Percentiles rank a stretch among this genome's conserved stretches.
These are phyloP conservation scores for Acrocalymma vagum DNA, from an alignment of 2,329 filamentous ascomycete genomes.

Conservation along the genomic window DNA sequence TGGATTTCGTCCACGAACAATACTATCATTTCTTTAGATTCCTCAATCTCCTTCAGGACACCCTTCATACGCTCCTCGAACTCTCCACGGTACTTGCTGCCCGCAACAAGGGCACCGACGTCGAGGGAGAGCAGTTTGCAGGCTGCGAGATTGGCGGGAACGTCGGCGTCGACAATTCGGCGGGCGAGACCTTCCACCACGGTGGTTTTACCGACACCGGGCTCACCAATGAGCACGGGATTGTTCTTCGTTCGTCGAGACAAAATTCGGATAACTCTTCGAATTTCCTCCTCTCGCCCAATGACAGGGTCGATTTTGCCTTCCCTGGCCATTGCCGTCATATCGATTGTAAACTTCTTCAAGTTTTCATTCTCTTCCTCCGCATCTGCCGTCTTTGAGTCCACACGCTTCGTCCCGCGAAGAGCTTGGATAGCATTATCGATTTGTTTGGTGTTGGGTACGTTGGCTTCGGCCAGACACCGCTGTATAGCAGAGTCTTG, in stretches of 20 bases:
- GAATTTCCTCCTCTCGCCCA: slow-evolving; percentile 93
- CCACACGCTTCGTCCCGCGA: slow-evolving; percentile 89
- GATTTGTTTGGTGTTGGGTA: slow-evolving; percentile 89
- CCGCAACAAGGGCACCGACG: slow-evolving; percentile 92
- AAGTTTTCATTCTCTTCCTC: slow-evolving; percentile 95
- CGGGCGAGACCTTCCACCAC: slow-evolving; percentile 96
- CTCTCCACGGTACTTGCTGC: slow-evolving; percentile 97
- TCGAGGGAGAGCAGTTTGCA: slow-evolving; percentile 96
- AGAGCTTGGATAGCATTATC: slow-evolving; percentile 92
- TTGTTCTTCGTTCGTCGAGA: slow-evolving; percentile 98
- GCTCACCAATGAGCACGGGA: slow-evolving; percentile 95
- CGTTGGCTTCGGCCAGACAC: slow-evolving; percentile 83
- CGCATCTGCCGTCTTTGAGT: slow-evolving; percentile 93
- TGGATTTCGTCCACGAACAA: slow-evolving; percentile 99
- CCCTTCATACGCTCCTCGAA: slow-evolving; percentile 99
- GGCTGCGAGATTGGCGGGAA: slow-evolving; percentile 91
- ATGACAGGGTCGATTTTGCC: slow-evolving; percentile 99
- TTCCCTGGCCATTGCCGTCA: slow-evolving; percentile 95
- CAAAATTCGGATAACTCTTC: slow-evolving; percentile 88
- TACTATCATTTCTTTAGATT: slow-evolving; percentile 95
- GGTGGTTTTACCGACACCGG: slow-evolving; percentile 97
- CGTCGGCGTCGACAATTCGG: slow-evolving; percentile 95
- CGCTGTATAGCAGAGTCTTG: slow-evolving; percentile 80
- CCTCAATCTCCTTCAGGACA: slow-evolving; percentile 93
- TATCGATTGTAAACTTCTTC: slow-evolving; percentile 98